Evolutionary conservation across 208 protist genomes (phyloP), one percentile per base, ranked within the genome.

Genomic region (Leishmania arabica): DNA sequence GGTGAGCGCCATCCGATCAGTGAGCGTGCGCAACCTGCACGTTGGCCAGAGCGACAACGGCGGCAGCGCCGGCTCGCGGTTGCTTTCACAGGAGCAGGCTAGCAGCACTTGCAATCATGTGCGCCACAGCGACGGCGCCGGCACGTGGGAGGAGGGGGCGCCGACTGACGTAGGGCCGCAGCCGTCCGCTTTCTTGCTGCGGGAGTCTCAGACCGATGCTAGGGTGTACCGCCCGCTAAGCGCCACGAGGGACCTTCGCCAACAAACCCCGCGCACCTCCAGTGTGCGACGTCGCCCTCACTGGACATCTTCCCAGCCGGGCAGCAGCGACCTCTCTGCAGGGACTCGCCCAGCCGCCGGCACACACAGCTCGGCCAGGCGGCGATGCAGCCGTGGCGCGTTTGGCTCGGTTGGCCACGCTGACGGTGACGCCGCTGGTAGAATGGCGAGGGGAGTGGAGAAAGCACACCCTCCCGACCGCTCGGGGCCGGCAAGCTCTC

Each of bases 1-100:
- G 34, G 45, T 78, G 24, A 53, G 74, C 73, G 31, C 64, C 9
- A 37, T 82, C 7, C 82, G 78, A 24, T 76, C 68, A 13, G 78
- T 77, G 15, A 71, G 21, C n/a, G 27, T 60, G 58, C 45, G 56
- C 45, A 37, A 27, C 37, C 0, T 24, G 37, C 58, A 56, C 1
- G 19, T 62, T 15, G 34, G 60, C 5, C 77, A 31, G 9, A 21
- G 47, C 15, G 24, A 13, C 19, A 72, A 66, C 34, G 65, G 40
- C 51, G 58, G 65, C 68, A 27, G 24, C 53, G 54, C 58, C 3
- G 24, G 17, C 3, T n/a, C 72, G 34, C 72, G 72, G 3, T 1
- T 40, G 0, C 0, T 42, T 1, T 86, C 82, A 0, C 66, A 17
- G 54, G 73, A 62, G 82, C 78, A 60, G 9, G 56, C 56, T 47